Percentiles rank a stretch among this genome's conserved stretches.
Conservation (phyloP, 768 basidiomycete species). For the Rhodosporidiobolus odoratus region DNA sequence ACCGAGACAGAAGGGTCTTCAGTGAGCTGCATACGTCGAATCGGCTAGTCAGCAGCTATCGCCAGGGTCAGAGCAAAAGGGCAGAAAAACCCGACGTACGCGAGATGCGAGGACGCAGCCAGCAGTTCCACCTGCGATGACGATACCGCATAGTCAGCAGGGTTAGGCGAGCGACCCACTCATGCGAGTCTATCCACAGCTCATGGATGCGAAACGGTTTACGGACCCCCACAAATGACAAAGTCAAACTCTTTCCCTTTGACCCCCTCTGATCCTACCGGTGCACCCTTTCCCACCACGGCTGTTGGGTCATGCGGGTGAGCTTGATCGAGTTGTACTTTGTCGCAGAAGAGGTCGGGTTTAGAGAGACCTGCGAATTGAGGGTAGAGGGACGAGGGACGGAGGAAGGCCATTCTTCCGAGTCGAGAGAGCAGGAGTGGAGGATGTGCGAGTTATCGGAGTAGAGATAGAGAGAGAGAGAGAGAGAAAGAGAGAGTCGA, state of each 20-base stretch:
- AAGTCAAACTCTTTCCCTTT: conserved; percentile 8
- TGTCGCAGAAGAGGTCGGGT: conserved; percentile 10
- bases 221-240: conserved; percentile 25
- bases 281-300: background rate
- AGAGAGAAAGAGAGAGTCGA: no score
- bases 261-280: background rate
- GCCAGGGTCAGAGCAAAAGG: background rate
- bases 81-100: conserved; percentile 2
- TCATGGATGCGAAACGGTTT: no score
- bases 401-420: background rate
- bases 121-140: conserved; percentile 37
- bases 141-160: background rate
- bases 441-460: no score
- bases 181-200: no score
- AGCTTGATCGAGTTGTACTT: background rate
- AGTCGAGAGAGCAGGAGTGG: no score
- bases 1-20: conserved; percentile 34
- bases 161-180: no score
- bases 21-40: conserved; percentile 14
- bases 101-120: conserved; percentile 38
- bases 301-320: background rate
- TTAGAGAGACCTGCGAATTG: conserved; percentile 16
- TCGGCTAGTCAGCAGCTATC: background rate
- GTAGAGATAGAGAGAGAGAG: no score
- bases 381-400: background rate